Evolutionary conservation across 106 monocot genomes (phyloP), one percentile per base, ranked within the genome.

Genomic region (Alisma plantagoaquatica): DNA sequence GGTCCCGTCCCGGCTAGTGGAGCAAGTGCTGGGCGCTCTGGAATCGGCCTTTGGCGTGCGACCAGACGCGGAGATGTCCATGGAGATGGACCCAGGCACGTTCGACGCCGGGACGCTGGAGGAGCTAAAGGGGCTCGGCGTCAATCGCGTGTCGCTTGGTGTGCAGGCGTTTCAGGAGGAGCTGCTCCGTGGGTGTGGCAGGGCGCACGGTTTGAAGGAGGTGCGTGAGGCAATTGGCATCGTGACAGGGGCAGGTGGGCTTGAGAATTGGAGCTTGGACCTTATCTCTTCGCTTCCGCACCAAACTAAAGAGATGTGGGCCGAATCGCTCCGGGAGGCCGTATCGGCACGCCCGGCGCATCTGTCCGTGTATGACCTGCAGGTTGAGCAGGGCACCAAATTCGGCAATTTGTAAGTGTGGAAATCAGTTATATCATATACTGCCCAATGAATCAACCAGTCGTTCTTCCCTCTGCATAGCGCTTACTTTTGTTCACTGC

Each of bases 71-170:
- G 98, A 98, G 63, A 50, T 98, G 17, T 98, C 98, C 16, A 90
- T 98, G 11, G 98, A 98, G 56, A 98, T 98, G 98, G 98, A 98
- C 60, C 98, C 98, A 2, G 98, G 98, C 8, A 98, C 89, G 3
- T 98, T 98, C 41, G 89, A 86, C 33, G 41, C 28, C 12, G 45
- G 1, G 41, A 79, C 25, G 53, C 22, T 98, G 46, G 59, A 56
- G 26, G 78, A 76, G 16, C 27, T 86, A 33, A 27, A 85, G 38
- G 67, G 51, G 24, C 29, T 79, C 48, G 98, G 98, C 0, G 73
- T 90, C 31, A 98, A 81, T 63, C 60, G 98, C 46, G 85, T 98
- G 23, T 98, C 98, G 12, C 63, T 98, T n/a, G 98, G 98, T 0
- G 85, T 98, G 31, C 98, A 98, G 78, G 89, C 98, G 2, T 98